Base-by-base conservation (phyloP, 495 filamentous ascomycete genomes). In the Annulohypoxylon maeteangense region DNA sequence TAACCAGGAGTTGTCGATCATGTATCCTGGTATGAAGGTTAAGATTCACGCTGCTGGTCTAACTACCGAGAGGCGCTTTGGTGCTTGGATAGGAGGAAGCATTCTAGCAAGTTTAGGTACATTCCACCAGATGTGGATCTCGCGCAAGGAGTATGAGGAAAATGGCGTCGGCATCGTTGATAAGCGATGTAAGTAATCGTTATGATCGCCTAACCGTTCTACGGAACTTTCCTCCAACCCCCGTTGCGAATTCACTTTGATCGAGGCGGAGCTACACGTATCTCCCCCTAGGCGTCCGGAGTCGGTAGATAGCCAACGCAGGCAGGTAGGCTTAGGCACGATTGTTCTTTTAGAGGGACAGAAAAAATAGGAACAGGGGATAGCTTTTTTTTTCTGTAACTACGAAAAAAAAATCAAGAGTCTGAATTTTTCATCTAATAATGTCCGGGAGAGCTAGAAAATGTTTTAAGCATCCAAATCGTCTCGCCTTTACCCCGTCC, bases 91-190 rank as follows among this genome's bases (percentile, higher is more conserved):
- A 68, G 95, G 95, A 23, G 95, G 95, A 12, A 97, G 94, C 82
- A 98, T 99, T 71, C 82, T 98, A 74, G 95, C 91, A 2, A 97
- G 94, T 81, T 79, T 99, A 83, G 96, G 96, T 7, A 97, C 93
- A n/a, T 99, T 99, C 80, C 95, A 99, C 83, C 95, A 98, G 77
- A 92, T 98, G 92, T 99, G 95, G 95, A 94, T 99, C 68, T 93
- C 90, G 16, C 89, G 83, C 78, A 91, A 92, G 81, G 91, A 93
- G 83, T 93, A 93, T 79, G 89, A 92, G 65, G 91, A 93, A 81
- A 90, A 91, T 77, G 91, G 91, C 11, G 74, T 84, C 0, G 83
- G 83, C 10, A 89, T 93, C 68, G 89, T 93, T 16, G 91, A 93
- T 83, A 93, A 92, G 85, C 84, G 91, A 64, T 93, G 91, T 78